These are phyloP conservation scores for Saturnispora diversa DNA, from an alignment of 805 yeast species.

Conservation along the genomic window DNA sequence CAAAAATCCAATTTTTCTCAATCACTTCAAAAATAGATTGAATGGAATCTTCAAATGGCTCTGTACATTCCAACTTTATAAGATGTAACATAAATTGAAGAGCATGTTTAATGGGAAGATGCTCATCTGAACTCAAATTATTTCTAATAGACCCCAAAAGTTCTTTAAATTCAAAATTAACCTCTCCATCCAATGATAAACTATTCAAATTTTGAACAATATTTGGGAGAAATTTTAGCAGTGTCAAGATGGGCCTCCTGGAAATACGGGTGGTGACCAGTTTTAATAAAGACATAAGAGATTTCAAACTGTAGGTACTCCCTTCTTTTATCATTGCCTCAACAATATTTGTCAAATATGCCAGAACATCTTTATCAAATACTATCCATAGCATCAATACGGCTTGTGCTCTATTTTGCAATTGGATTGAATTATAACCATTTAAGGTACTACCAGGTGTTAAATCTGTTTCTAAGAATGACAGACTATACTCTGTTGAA, in stretches of 20 bases:
- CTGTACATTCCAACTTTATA: constrained; percentile 12
- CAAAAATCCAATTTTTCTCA: constrained; percentile 9
- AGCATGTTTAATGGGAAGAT: constrained; percentile 9
- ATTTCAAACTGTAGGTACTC: constrained; percentile 10
- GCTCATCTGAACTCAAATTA: constrained; percentile 8
- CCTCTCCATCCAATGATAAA: constrained; percentile 3
- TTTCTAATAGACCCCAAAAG: constrained; percentile 12
- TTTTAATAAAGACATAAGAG: constrained; percentile 9
- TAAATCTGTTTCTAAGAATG: constrained; percentile 14
- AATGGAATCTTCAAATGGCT: constrained; percentile 2
- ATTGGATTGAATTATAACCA: constrained; percentile 19
- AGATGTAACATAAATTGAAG: constrained; percentile 14
- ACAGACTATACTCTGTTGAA: constrained; percentile 1
- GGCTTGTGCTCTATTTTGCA: constrained; percentile 27
- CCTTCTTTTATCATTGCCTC: constrained; percentile 15
- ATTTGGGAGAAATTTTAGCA: constrained; percentile 15
- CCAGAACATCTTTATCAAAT: constrained; percentile 24
- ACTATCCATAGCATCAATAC: constrained; percentile 25
- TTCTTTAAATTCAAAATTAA: constrained; percentile 12
- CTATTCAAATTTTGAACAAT: constrained; percentile 17
- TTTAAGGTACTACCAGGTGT: constrained; percentile 28
- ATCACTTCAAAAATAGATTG: constrained; percentile 6
- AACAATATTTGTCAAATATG: constrained; percentile 20
- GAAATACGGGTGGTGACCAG: constrained; percentile 11
- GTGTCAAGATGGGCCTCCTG: constrained; percentile 17